Conservation (phyloP, 2,329 filamentous ascomycete species). For the Cladosporium colombiae region DNA sequence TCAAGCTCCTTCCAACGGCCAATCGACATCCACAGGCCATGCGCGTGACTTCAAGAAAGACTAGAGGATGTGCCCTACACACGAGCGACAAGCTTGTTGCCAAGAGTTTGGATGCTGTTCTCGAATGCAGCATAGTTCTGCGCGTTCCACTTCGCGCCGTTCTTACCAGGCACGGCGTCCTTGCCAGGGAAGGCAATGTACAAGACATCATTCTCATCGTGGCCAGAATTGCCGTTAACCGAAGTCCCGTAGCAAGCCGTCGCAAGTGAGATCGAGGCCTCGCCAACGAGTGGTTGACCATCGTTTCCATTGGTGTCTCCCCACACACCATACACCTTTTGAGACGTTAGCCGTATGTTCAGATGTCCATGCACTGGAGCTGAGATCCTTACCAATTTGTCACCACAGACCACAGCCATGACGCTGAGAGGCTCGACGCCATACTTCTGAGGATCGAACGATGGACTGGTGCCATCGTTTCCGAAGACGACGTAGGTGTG, state of each 20-base stretch:
- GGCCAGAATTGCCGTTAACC: constrained; percentile 58
- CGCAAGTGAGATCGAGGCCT: constrained; percentile 59
- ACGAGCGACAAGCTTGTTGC: constrained; percentile 52
- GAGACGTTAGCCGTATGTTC: background rate
- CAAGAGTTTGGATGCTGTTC: constrained; percentile 53
- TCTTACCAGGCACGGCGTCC: constrained; percentile 58
- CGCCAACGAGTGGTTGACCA: constrained; percentile 47
- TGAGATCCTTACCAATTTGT: constrained; percentile 38
- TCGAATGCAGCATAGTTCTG: constrained; percentile 52
- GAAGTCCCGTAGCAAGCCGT: constrained; percentile 55
- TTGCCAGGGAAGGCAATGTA: constrained; percentile 62
- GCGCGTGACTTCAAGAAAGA: background rate
- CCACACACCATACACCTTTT: constrained; percentile 58
- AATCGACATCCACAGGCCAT: background rate
- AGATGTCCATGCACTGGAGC: background rate
- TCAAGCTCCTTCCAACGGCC: background rate
- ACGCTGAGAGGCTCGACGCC: constrained; percentile 55
- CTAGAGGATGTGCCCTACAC: background rate
- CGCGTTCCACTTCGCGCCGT: constrained; percentile 57
- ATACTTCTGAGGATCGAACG: constrained; percentile 28
- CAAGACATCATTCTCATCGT: constrained; percentile 60
- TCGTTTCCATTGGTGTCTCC: constrained; percentile 62
- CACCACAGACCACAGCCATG: constrained; percentile 57
- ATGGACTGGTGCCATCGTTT: constrained; percentile 42
- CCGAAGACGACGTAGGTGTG: constrained; percentile 59